phyloP scores from a whole-genome alignment of 1,139 yeast genomes.

The Geotrichum fermentans region DNA sequence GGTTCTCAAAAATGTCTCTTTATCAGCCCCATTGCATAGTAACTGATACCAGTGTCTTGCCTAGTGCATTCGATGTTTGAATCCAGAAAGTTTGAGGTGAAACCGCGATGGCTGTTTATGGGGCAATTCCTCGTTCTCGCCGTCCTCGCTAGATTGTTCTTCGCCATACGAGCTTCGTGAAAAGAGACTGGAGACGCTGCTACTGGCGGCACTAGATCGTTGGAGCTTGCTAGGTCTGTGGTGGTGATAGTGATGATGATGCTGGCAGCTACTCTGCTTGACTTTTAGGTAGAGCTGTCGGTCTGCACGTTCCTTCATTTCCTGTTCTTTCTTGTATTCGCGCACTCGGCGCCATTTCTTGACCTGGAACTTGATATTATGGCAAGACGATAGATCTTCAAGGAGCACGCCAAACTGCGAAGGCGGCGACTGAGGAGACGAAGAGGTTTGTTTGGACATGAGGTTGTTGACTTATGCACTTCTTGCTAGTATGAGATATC shows the following conservation, averaged over 20 bases:
- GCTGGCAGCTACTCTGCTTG: neutral
- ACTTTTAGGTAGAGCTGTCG: conserved; percentile 1
- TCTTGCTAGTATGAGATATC: too few relatives aligned
- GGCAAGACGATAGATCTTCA: conserved; percentile 16
- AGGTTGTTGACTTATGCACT: too few relatives aligned
- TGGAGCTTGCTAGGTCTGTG: neutral
- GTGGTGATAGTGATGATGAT: neutral
- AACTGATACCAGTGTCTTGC: too few relatives aligned
- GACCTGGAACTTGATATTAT: conserved; percentile 15
- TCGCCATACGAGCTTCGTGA: too few relatives aligned
- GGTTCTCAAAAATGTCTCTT: too few relatives aligned
- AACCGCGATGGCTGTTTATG: too few relatives aligned
- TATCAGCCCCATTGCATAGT: too few relatives aligned
- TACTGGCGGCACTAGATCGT: neutral
- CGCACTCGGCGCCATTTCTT: conserved; percentile 18
- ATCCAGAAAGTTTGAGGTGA: too few relatives aligned
- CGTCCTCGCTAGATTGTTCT: too few relatives aligned
- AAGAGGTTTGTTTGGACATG: too few relatives aligned
- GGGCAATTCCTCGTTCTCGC: too few relatives aligned
- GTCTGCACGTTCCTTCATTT: conserved; percentile 7
- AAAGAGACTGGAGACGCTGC: neutral
- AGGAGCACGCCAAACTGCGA: conserved; percentile 5
- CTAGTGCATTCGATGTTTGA: too few relatives aligned
- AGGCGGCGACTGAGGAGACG: neutral
- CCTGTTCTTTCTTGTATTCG: conserved; percentile 9